These are phyloP conservation scores for Fusarium lateritium DNA, from an alignment of 2,329 filamentous ascomycete genomes.

Conservation along the genomic window DNA sequence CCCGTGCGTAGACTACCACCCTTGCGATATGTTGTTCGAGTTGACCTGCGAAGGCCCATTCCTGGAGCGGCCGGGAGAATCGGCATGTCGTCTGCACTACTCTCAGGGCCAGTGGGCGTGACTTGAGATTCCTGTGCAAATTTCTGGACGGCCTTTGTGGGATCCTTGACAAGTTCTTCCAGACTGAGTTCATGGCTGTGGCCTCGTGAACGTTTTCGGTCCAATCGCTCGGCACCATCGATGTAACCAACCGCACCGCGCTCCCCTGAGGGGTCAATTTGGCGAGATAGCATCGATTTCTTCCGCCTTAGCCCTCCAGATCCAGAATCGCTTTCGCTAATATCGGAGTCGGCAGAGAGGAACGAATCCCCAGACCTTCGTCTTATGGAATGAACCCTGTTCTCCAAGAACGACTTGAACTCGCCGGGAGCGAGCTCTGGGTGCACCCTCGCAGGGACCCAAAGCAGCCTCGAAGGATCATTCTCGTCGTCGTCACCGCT, in stretches of 20 bases:
- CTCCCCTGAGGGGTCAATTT: constrained; percentile 82
- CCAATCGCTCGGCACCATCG: constrained; percentile 86
- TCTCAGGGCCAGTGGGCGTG: constrained; percentile 59
- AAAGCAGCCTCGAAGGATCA: constrained; percentile 89
- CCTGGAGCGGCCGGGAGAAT: constrained; percentile 86
- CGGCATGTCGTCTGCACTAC: constrained; percentile 79
- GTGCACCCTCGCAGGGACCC: constrained; percentile 95
- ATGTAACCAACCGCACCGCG: constrained; percentile 75
- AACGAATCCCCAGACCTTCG: constrained; percentile 82
- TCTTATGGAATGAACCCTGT: constrained; percentile 90
- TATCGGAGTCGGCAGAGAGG: constrained; percentile 69
- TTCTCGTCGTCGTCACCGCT: constrained; percentile 84
- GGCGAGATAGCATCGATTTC: constrained; percentile 94
- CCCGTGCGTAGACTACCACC: constrained; percentile 87
- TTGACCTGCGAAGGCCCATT: constrained; percentile 88
- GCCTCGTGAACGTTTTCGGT: constrained; percentile 77
- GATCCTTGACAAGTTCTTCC: constrained; percentile 87
- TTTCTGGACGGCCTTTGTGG: constrained; percentile 78
- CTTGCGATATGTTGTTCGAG: constrained; percentile 89
- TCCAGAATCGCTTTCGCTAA: constrained; percentile 68
- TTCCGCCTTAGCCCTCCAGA: constrained; percentile 82
- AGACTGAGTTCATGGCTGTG: constrained; percentile 76
- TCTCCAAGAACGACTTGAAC: constrained; percentile 97
- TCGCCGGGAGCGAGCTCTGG: constrained; percentile 95
- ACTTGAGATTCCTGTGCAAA: constrained; percentile 71